These are phyloP conservation scores for Cyclotella choctawhatcheeana DNA, from an alignment of 108 stramenopile species.

Conservation along the genomic window DNA sequence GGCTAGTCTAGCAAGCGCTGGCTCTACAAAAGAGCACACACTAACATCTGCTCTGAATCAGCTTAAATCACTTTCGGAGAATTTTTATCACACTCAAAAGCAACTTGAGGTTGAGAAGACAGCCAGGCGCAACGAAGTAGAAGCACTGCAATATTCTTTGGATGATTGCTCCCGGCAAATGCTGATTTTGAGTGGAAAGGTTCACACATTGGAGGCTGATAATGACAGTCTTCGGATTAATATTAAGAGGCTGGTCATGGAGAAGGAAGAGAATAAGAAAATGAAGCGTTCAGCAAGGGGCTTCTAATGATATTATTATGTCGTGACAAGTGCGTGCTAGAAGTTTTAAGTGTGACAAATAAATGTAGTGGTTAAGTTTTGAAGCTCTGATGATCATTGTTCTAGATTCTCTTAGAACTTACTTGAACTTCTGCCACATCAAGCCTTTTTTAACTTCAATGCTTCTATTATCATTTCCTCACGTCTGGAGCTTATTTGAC, in stretches of 20 bases:
- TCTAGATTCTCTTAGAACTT: too few relatives aligned
- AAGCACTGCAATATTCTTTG: slow-evolving; percentile 16
- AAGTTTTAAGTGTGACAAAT: too few relatives aligned
- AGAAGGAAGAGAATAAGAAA: slow-evolving; percentile 1
- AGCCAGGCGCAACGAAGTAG: slow-evolving; percentile 17
- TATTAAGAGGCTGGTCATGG: slow-evolving; percentile 10
- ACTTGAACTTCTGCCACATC: too few relatives aligned
- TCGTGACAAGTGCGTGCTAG: too few relatives aligned
- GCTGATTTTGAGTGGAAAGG: slow-evolving; percentile 15
- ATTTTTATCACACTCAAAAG: slow-evolving; percentile 9
- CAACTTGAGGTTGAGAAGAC: slow-evolving; percentile 14
- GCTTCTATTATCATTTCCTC: too few relatives aligned
- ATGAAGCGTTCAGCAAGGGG: slow-evolving; percentile 24
- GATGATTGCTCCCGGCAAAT: slow-evolving; percentile 31
- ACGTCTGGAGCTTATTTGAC: too few relatives aligned
- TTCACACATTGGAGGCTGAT: slow-evolving; percentile 19
- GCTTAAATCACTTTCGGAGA: slow-evolving; percentile 32
- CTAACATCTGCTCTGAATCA: slow-evolving; percentile 17
- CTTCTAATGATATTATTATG: too few relatives aligned
- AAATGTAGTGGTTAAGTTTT: too few relatives aligned
- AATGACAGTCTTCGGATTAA: slow-evolving; percentile 13
- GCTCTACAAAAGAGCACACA: slow-evolving; percentile 27
- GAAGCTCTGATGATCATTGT: too few relatives aligned
- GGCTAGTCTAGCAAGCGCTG: neutral
- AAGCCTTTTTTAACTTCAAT: too few relatives aligned